A percentile compares a stretch with the other conserved stretches of the same genome.
phyloP scores from a whole-genome alignment of 495 filamentous ascomycete genomes.

The Talaromyces proteolyticus region DNA sequence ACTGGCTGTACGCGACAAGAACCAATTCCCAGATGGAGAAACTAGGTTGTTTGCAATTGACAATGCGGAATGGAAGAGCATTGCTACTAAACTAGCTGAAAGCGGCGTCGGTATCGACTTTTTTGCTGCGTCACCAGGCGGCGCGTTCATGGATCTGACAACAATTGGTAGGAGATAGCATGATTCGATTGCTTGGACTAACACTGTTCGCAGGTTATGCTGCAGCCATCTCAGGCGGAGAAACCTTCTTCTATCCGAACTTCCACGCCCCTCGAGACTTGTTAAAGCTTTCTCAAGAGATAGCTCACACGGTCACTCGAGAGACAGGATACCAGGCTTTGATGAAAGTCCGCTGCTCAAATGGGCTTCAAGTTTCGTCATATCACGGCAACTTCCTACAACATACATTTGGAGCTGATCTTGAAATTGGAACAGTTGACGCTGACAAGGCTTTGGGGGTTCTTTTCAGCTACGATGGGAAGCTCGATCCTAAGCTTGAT shows the following conservation, averaged over 20 bases:
- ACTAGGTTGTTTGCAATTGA: slow-evolving; percentile 90
- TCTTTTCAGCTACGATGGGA: slow-evolving; percentile 93
- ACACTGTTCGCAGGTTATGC: slow-evolving; percentile 45
- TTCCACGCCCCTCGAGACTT: slow-evolving; percentile 84
- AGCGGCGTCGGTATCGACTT: slow-evolving; percentile 86
- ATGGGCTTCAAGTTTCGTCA: slow-evolving; percentile 85
- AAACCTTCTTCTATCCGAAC: slow-evolving; percentile 93
- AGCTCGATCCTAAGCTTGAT: slow-evolving; percentile 91
- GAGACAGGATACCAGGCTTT: slow-evolving; percentile 95
- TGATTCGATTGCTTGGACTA: neutral
- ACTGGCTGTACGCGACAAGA: slow-evolving; percentile 78
- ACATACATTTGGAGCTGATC: slow-evolving; percentile 88
- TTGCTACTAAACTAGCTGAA: slow-evolving; percentile 82
- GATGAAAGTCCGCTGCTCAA: slow-evolving; percentile 98
- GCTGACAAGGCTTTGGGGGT: slow-evolving; percentile 91
- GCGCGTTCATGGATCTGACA: slow-evolving; percentile 89
- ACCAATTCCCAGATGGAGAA: slow-evolving; percentile 82
- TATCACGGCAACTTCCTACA: slow-evolving; percentile 97
- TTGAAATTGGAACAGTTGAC: slow-evolving; percentile 91
- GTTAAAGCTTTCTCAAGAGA: slow-evolving; percentile 75
- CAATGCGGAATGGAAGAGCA: slow-evolving; percentile 75
- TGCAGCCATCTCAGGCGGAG: slow-evolving; percentile 77
- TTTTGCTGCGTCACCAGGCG: slow-evolving; percentile 85
- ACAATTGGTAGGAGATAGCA: slow-evolving; percentile 76
- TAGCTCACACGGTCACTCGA: slow-evolving; percentile 80